A percentile compares a stretch with the other conserved stretches of the same genome.
Evolutionary conservation across 352 stramenopile genomes (phyloP).

Genomic region (Pythium sukuiense): DNA sequence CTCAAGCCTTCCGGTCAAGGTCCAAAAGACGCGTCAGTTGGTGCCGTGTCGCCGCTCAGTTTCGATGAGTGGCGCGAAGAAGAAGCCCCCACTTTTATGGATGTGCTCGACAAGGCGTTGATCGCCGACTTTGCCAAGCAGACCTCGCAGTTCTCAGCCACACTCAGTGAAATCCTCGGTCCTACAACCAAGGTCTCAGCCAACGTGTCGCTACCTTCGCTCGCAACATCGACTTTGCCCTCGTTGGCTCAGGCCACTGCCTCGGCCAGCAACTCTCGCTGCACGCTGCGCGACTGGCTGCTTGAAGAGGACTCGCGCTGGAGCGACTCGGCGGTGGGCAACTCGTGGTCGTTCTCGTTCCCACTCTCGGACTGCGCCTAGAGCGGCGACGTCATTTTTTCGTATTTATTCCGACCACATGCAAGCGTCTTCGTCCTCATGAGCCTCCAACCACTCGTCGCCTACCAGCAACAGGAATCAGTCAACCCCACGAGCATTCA

Average conservation of each 20-base stretch:
- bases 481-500: background rate
- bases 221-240: background rate
- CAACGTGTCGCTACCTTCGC: constrained; percentile 1
- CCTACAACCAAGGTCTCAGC: background rate
- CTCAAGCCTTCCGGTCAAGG: background rate
- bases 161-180: constrained; percentile 21
- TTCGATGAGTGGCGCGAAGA: constrained; percentile 66
- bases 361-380: constrained; percentile 49
- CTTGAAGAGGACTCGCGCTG: constrained; percentile 58
- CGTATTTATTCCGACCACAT: constrained; percentile 4
- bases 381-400: background rate
- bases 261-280: constrained; percentile 31
- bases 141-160: constrained; percentile 29
- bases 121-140: constrained; percentile 47
- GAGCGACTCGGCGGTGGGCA: constrained; percentile 48
- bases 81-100: constrained; percentile 30
- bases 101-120: constrained; percentile 45
- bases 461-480: background rate
- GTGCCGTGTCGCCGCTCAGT: constrained; percentile 49
- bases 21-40: constrained; percentile 3
- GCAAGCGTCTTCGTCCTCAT: background rate
- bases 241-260: constrained; percentile 7
- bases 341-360: constrained; percentile 60
- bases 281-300: constrained; percentile 56
- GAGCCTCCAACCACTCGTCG: background rate